Conservation (phyloP, 140 eudicot genomes). For the Anethum foeniculum region DNA sequence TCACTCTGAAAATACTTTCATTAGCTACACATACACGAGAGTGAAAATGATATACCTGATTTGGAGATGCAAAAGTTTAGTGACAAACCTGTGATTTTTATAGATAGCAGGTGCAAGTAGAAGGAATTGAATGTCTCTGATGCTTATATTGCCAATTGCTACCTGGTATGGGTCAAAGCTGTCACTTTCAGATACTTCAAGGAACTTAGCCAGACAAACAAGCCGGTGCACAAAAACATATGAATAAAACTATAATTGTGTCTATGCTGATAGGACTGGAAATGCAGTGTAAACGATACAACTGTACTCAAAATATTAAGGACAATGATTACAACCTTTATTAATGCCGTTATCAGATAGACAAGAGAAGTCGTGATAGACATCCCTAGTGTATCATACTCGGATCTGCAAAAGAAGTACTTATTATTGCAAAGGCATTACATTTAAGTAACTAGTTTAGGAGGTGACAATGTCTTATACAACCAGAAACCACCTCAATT, state of each 20-base stretch:
- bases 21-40: no score
- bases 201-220: conserved; percentile 91
- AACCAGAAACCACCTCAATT: neutral
- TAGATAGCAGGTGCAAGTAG: conserved; percentile 47
- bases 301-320: neutral
- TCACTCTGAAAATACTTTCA: neutral
- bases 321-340: conserved; percentile 45
- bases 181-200: conserved; percentile 85
- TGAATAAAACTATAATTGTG: neutral
- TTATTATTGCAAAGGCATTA: conserved; percentile 6
- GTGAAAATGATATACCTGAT: neutral
- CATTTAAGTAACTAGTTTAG: neutral
- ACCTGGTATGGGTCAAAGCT: conserved; percentile 94
- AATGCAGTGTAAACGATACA: neutral
- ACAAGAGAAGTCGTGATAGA: conserved; percentile 82
- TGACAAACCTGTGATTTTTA: conserved; percentile 50
- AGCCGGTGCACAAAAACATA: conserved; percentile 38
- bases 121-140: conserved; percentile 48
- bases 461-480: neutral
- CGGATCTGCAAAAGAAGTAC: conserved; percentile 54
- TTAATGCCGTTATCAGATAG: conserved; percentile 78
- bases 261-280: conserved; percentile 7
- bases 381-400: conserved; percentile 92
- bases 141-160: conserved; percentile 37
- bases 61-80: neutral